Evolutionary conservation across 805 yeast species (phyloP).

Genomic region (Jamesozyma hellenica): DNA sequence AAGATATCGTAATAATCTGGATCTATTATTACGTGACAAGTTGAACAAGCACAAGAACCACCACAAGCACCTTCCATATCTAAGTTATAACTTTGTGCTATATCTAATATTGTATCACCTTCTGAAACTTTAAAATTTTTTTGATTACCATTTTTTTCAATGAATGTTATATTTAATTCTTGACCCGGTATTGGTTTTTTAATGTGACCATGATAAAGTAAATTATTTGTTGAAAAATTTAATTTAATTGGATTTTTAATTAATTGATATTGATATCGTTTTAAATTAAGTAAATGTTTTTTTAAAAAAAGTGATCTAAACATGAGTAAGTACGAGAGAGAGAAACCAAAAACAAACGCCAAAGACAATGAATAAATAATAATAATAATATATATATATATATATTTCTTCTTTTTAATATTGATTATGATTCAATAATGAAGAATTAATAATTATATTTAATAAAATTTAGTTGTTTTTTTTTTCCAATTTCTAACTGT

Average conservation of each 20-base stretch:
- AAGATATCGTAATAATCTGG: conserved; percentile 86
- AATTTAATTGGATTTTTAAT: not conserved
- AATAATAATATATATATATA: too few species aligned
- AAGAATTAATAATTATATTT: too few species aligned
- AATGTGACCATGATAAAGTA: conserved; percentile 63
- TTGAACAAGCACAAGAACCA: conserved; percentile 97
- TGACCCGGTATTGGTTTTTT: conserved; percentile 90
- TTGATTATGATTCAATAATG: too few species aligned
- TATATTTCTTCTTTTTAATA: too few species aligned
- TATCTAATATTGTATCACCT: conserved; percentile 85
- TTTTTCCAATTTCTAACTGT: too few species aligned
- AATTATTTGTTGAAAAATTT: conserved; percentile 18
- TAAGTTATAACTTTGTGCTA: conserved; percentile 85
- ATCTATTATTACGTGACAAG: conserved; percentile 93
- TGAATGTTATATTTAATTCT: conserved; percentile 77
- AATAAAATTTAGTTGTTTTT: too few species aligned
- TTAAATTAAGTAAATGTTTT: too few species aligned
- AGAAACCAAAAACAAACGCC: too few species aligned
- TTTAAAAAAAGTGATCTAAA: too few species aligned
- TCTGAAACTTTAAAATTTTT: conserved; percentile 75
- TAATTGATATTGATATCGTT: too few species aligned
- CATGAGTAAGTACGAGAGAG: too few species aligned
- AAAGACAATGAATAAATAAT: too few species aligned
- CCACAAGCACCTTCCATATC: conserved; percentile 99
- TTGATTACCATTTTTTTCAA: conserved; percentile 85